A percentile compares a stretch with the other conserved stretches of the same genome.
Evolutionary conservation across 768 basidiomycete species (phyloP).

Genomic region (Suillus paluster): DNA sequence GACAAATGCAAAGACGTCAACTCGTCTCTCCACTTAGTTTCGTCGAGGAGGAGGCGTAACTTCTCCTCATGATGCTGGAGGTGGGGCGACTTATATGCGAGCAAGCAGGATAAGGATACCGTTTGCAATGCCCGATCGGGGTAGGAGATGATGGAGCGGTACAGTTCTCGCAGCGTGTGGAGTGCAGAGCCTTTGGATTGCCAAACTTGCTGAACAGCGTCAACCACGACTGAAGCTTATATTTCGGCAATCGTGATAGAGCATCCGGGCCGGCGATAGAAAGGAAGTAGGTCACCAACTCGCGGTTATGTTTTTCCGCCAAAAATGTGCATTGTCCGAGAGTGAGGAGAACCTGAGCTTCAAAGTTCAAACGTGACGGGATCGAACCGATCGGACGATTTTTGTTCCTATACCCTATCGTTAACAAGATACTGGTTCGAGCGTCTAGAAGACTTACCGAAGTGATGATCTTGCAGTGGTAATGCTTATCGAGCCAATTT

Average conservation of each 20-base stretch:
- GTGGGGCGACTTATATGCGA: slow-evolving; percentile 77
- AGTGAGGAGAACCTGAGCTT: slow-evolving; percentile 74
- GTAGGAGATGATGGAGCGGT: slow-evolving; percentile 78
- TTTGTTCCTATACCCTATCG: slow-evolving; percentile 40
- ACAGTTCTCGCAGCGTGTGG: slow-evolving; percentile 64
- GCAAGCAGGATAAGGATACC: slow-evolving; percentile 74
- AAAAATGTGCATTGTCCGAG: slow-evolving; percentile 71
- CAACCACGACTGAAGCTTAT: slow-evolving; percentile 77
- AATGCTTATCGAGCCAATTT: slow-evolving; percentile 47
- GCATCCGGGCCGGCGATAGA: slow-evolving; percentile 45
- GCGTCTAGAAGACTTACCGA: slow-evolving; percentile 31
- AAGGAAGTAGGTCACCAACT: slow-evolving; percentile 87
- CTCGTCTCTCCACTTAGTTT: slow-evolving; percentile 88
- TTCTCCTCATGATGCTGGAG: slow-evolving; percentile 61
- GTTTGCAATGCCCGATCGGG: slow-evolving; percentile 82
- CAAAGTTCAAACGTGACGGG: slow-evolving; percentile 73
- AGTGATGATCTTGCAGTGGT: slow-evolving; percentile 36
- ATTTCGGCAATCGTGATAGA: slow-evolving; percentile 51
- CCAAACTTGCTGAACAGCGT: slow-evolving; percentile 85
- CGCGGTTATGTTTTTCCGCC: slow-evolving; percentile 86
- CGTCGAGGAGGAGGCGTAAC: slow-evolving; percentile 75
- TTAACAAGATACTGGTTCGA: background rate
- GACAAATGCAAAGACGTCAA: slow-evolving; percentile 72
- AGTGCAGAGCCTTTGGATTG: slow-evolving; percentile 89
- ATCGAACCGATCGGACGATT: slow-evolving; percentile 66